These are phyloP conservation scores for Phytophthora sojae DNA, from an alignment of 352 stramenopile genomes.

Conservation along the genomic window DNA sequence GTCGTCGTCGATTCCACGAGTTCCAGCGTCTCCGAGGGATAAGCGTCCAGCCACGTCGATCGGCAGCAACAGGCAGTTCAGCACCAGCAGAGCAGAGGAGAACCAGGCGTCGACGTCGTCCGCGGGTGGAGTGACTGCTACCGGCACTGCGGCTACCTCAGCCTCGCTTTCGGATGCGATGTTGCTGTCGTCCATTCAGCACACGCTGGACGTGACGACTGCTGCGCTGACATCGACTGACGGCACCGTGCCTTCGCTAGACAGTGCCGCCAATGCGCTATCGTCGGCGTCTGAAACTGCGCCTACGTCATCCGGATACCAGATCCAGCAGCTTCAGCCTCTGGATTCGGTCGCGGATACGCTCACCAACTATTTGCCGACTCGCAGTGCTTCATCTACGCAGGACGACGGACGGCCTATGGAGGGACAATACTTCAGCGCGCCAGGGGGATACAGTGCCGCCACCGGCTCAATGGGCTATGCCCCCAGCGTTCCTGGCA, in stretches of 20 bases:
- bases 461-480: slow-evolving; percentile 14
- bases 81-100: slow-evolving; percentile 8
- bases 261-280: slow-evolving; percentile 14
- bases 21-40: slow-evolving; percentile 21
- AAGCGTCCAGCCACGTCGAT: neutral
- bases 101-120: slow-evolving; percentile 2
- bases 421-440: slow-evolving; percentile 31
- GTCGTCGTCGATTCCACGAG: slow-evolving; percentile 15
- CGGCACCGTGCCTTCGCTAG: slow-evolving; percentile 14
- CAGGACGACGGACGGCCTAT: slow-evolving; percentile 11
- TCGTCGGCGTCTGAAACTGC: slow-evolving; percentile 1
- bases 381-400: slow-evolving; percentile 3
- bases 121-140: neutral
- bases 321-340: slow-evolving; percentile 44
- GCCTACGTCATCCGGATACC: slow-evolving; percentile 14
- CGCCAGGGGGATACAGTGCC: slow-evolving; percentile 24
- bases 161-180: slow-evolving; percentile 49
- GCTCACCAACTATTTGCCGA: slow-evolving; percentile 50
- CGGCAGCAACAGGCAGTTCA: slow-evolving; percentile 9
- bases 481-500: neutral
- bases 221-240: slow-evolving; percentile 16
- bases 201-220: slow-evolving; percentile 34
- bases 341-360: slow-evolving; percentile 40
- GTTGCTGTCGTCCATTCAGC: slow-evolving; percentile 61
- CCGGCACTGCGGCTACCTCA: neutral